Conservation (phyloP, 768 basidiomycete species). For the Russula griseocarnosa region DNA sequence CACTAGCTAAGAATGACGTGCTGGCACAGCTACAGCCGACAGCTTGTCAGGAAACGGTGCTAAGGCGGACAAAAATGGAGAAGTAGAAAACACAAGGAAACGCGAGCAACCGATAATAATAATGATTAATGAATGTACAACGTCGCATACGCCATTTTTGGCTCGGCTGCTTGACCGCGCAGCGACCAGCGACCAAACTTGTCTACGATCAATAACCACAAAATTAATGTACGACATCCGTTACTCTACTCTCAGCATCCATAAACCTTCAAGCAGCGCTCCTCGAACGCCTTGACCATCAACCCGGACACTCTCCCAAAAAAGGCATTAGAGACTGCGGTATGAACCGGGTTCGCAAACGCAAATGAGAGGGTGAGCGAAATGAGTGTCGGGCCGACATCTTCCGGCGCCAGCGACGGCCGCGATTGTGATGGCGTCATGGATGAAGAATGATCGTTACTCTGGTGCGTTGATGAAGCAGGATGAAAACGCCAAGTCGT, state of each 20-base stretch:
- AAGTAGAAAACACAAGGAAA: neutral
- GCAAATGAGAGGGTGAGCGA: slow-evolving; percentile 81
- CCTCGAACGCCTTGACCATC: slow-evolving; percentile 93
- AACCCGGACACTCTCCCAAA: slow-evolving; percentile 81
- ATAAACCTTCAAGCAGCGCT: slow-evolving; percentile 71
- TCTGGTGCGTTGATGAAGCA: slow-evolving; percentile 27
- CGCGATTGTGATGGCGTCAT: slow-evolving; percentile 11
- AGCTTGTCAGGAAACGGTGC: neutral
- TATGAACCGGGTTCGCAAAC: slow-evolving; percentile 84
- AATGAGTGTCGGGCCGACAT: slow-evolving; percentile 63
- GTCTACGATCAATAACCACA: neutral
- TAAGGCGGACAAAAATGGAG: neutral
- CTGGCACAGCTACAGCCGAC: neutral
- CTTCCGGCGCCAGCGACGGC: slow-evolving; percentile 9
- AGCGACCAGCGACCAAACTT: neutral
- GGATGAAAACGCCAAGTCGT: slow-evolving; percentile 76
- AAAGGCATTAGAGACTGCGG: slow-evolving; percentile 75
- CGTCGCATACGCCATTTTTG: neutral
- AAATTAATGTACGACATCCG: neutral
- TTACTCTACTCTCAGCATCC: slow-evolving; percentile 42
- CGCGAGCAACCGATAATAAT: neutral
- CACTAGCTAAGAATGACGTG: neutral
- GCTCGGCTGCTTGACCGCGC: neutral
- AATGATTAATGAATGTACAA: neutral
- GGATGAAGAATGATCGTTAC: slow-evolving; percentile 12